phyloP scores from a whole-genome alignment of 1,284 basidiomycete genomes.

The Microbotryum lychnidis-dioicae region DNA sequence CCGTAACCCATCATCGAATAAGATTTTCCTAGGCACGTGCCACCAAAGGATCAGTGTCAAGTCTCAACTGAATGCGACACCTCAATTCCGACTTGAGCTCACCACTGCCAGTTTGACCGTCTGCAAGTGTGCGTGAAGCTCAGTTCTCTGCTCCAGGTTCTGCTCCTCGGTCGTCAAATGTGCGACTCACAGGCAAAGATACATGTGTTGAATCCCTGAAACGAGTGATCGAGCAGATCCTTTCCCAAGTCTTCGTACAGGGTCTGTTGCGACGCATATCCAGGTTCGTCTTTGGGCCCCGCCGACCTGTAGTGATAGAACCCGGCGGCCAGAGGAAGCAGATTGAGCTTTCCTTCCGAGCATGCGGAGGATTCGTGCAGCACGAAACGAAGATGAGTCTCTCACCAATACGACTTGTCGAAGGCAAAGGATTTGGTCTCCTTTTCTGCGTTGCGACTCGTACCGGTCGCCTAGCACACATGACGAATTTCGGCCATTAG shows the following conservation, averaged over 20 bases:
- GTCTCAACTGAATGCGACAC: constrained; percentile 1
- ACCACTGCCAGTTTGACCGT: constrained; percentile 38
- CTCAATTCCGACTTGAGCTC: constrained; percentile 3
- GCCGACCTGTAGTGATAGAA: constrained; percentile 57
- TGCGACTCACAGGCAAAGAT: constrained; percentile 82
- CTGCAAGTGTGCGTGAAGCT: not conserved
- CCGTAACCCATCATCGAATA: constrained; percentile 96
- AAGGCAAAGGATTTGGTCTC: constrained; percentile 84
- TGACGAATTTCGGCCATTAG: not conserved
- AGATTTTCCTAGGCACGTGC: constrained; percentile 26
- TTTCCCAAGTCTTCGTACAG: constrained; percentile 90
- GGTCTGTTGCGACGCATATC: constrained; percentile 86
- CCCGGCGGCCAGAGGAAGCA: not conserved
- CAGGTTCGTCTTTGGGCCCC: constrained; percentile 72
- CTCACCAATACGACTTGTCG: constrained; percentile 74
- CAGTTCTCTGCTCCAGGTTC: too few species aligned
- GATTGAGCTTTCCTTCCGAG: not conserved
- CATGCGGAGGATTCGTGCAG: not conserved
- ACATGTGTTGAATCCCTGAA: constrained; percentile 94
- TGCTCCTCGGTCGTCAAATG: too few species aligned
- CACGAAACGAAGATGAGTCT: not conserved
- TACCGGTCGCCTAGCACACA: not conserved
- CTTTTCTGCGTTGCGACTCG: constrained; percentile 49
- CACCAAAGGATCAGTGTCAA: not conserved
- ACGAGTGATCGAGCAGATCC: constrained; percentile 88